Conservation (phyloP, 495 filamentous ascomycete genomes). For the Parmelia sp. region DNA sequence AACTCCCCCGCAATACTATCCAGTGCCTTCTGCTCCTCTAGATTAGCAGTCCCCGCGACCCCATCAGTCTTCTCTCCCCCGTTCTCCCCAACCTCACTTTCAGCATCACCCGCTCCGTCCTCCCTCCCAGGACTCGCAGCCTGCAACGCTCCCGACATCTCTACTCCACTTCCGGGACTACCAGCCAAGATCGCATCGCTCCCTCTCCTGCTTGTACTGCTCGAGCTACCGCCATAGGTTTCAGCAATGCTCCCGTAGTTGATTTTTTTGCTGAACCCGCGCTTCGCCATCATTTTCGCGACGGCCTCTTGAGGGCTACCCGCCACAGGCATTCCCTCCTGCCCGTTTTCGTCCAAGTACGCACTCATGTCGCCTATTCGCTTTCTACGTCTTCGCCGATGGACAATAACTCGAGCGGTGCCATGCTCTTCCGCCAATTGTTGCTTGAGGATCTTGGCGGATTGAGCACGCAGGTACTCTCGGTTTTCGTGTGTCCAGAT, state of each 20-base stretch:
- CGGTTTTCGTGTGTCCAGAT: constrained; percentile 94
- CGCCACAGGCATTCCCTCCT: constrained; percentile 36
- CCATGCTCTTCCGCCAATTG: constrained; percentile 50
- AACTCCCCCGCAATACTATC: constrained; percentile 25
- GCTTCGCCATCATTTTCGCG: constrained; percentile 61
- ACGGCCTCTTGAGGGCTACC: constrained; percentile 64
- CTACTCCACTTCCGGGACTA: constrained; percentile 34
- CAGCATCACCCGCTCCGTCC: constrained; percentile 26
- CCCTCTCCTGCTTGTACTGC: constrained; percentile 34
- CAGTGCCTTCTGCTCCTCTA: constrained; percentile 22
- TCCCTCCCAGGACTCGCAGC: neutral
- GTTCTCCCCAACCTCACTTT: constrained; percentile 11
- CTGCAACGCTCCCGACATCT: neutral
- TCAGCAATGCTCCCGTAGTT: constrained; percentile 66
- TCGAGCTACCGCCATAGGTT: constrained; percentile 27
- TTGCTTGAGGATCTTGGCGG: constrained; percentile 65
- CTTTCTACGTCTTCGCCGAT: constrained; percentile 41
- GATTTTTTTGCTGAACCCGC: constrained; percentile 72
- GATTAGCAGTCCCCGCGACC: constrained; percentile 15
- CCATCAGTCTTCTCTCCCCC: constrained; percentile 23
- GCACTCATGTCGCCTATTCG: constrained; percentile 47
- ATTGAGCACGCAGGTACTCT: constrained; percentile 76
- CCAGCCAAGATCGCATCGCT: constrained; percentile 37
- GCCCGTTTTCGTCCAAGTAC: constrained; percentile 38
- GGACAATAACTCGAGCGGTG: constrained; percentile 20